Conservation (phyloP, 108 stramenopile genomes). For the Fistulifera solaris region DNA sequence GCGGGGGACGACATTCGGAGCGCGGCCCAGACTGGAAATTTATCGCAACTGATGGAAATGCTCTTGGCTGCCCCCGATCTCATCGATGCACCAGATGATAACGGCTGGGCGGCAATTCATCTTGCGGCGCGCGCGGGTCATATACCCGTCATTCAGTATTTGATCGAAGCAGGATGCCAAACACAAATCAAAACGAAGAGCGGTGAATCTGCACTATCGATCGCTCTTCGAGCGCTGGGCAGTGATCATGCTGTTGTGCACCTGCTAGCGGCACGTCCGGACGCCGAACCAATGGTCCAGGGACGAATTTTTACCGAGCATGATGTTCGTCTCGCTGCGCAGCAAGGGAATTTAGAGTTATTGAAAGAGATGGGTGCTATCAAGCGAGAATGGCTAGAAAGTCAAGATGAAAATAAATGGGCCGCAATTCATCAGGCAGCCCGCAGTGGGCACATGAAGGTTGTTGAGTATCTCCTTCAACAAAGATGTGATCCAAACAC, state of each 20-base stretch:
- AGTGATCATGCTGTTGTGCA: neutral
- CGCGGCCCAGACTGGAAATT: neutral
- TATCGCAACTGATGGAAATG: neutral
- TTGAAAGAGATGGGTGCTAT: slow-evolving; percentile 6
- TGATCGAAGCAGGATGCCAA: neutral
- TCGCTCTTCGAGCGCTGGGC: neutral
- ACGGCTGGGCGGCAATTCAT: slow-evolving; percentile 28
- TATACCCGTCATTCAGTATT: slow-evolving; percentile 3
- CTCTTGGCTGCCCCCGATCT: neutral
- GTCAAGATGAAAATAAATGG: slow-evolving; percentile 26
- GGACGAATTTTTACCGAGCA: neutral
- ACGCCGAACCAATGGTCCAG: no score
- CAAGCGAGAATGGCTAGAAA: slow-evolving; percentile 11
- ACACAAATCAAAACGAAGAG: neutral
- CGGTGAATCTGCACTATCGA: neutral
- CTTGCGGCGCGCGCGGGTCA: slow-evolving; percentile 16
- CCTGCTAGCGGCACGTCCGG: neutral
- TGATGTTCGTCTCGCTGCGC: slow-evolving; percentile 23
- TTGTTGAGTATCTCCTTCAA: slow-evolving; percentile 4
- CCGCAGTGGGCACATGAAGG: slow-evolving; percentile 9
- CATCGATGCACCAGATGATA: slow-evolving; percentile 17
- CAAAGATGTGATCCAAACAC: neutral
- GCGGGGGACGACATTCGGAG: neutral
- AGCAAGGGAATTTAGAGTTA: slow-evolving; percentile 9
- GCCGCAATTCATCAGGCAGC: slow-evolving; percentile 20